phyloP scores from a whole-genome alignment of 768 basidiomycete species.

The Pisolithus albus region DNA sequence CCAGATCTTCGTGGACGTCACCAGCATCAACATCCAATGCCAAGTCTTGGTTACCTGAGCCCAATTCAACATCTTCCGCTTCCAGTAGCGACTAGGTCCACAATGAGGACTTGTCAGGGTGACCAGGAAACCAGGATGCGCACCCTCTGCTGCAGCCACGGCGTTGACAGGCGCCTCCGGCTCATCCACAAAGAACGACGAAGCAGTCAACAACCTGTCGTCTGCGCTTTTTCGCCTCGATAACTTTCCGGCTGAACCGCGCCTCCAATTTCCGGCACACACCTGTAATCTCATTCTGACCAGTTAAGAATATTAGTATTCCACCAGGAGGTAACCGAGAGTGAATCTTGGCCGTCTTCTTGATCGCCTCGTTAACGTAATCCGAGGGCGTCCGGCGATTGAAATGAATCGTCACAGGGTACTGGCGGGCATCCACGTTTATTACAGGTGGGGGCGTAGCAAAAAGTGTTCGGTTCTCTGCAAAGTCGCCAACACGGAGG shows the following conservation, averaged over 20 bases:
- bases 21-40: conserved; percentile 65
- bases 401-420: conserved; percentile 95
- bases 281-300: conserved; percentile 89
- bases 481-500: conserved; percentile 87
- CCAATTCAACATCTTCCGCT: conserved; percentile 74
- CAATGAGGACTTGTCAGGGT: neutral
- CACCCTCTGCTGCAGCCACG: conserved; percentile 17
- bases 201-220: conserved; percentile 19
- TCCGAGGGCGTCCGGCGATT: conserved; percentile 78
- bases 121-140: neutral
- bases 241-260: conserved; percentile 61
- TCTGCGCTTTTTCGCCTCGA: conserved; percentile 45
- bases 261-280: conserved; percentile 78
- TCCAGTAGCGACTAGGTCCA: conserved; percentile 60
- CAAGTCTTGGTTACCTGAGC: conserved; percentile 40
- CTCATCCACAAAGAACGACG: conserved; percentile 24
- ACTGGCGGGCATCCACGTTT: conserved; percentile 82
- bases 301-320: conserved; percentile 89
- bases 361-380: conserved; percentile 86
- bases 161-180: conserved; percentile 8
- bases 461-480: conserved; percentile 79
- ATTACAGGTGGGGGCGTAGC: conserved; percentile 83
- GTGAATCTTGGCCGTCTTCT: conserved; percentile 89
- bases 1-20: conserved; percentile 57
- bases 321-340: conserved; percentile 87